Conservation (phyloP, 148 eudicot species). For the Drosera capensis region DNA sequence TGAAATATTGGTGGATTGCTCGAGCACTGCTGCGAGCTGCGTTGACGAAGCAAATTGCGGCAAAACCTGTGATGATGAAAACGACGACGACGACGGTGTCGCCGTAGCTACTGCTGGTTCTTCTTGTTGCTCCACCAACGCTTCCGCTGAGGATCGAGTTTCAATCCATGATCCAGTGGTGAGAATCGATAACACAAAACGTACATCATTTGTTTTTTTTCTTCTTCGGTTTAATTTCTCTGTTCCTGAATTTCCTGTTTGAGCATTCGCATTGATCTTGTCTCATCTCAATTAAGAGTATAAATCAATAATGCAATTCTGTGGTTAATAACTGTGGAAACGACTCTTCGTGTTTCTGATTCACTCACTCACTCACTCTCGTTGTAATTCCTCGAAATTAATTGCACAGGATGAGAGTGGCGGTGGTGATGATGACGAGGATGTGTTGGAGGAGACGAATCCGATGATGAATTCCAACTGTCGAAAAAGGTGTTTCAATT, state of each 20-base stretch:
- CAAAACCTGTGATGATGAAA: slow-evolving; percentile 1
- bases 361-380: neutral
- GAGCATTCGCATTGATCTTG: neutral
- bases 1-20: neutral
- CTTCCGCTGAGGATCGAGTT: slow-evolving; percentile 9
- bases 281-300: no score
- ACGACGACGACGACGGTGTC: no score
- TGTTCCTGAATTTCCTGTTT: neutral
- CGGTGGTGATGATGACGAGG: neutral
- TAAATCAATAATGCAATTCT: no score
- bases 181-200: neutral
- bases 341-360: neutral
- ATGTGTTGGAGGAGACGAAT: no score
- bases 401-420: neutral
- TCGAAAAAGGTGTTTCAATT: neutral
- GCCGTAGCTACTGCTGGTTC: slow-evolving; percentile 6
- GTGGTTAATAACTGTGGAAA: no score
- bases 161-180: slow-evolving; percentile 39
- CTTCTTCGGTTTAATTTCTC: neutral
- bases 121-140: slow-evolving; percentile 28
- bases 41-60: slow-evolving; percentile 3
- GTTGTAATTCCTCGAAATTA: neutral
- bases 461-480: neutral
- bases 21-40: neutral
- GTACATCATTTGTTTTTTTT: neutral